Evolutionary conservation across 441 rosid genomes (phyloP), one percentile per base, ranked within the genome.

Genomic region (Populus hybrid): DNA sequence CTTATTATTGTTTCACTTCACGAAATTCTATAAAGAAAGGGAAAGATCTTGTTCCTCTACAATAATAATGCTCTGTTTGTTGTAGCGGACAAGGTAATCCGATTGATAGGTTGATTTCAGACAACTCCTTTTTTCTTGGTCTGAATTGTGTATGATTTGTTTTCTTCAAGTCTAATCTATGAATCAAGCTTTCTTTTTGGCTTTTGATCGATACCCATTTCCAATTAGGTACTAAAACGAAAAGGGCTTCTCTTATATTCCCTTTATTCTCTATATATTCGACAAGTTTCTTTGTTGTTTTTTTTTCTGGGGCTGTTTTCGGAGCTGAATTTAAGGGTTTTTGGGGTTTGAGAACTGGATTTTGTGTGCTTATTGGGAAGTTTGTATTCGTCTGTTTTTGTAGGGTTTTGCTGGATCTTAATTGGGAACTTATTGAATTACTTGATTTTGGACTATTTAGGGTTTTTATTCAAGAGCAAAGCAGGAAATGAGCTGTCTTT

Each of bases 11-110:
- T 71, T 70, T 2, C 14, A 6, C 53, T 7, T 50, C 9, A 34
- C 32, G 70, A 61, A 11, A 67, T 75, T 42, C 61, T 11, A 14
- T 32, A 42, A 71, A 73, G 53, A 73, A 34, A 21, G 57, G 42
- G 81, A 76, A 85, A 75, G 83, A 86, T 84, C 87, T 86, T 82
- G 86, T 81, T 77, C 87, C 79, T 73, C 81, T 81, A 79, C 87
- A 53, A 53, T 53, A 34, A 34, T 34, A 84, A 84, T 84, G 78
- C 72, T 75, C 79, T 75, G 77, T 77, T 71, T 26, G 75, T 83
- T 84, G 86, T 82, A 80, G 87, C 70, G 86, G 88, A 84, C 88
- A 83, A 83, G 90, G 90, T 87, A 81, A 80, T 82, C 82, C 75
- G 63, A 53, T 53, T 18, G 63, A 53, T 53, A 76, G 66, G 74